These are phyloP conservation scores for Pseudonectria buxi DNA, from an alignment of 2,329 filamentous ascomycete genomes.

Conservation along the genomic window DNA sequence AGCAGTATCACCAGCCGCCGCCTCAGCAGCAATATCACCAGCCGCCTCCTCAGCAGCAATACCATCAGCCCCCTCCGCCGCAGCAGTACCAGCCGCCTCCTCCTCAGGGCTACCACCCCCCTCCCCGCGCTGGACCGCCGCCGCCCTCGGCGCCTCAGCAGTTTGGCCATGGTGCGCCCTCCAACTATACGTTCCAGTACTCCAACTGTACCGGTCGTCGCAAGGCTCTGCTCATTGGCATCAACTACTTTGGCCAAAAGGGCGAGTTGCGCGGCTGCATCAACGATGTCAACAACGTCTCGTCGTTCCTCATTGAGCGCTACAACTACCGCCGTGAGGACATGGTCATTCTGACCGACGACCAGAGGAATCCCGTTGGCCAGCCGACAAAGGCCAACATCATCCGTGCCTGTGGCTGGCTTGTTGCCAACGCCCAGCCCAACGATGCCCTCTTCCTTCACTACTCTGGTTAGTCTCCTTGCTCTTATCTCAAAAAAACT, in stretches of 20 bases:
- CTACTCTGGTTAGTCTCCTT: slow-evolving; percentile 51
- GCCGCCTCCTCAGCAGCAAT: too few relatives aligned
- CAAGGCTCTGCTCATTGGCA: slow-evolving; percentile 70
- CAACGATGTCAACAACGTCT: slow-evolving; percentile 75
- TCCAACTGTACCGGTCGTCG: slow-evolving; percentile 66
- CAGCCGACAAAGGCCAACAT: slow-evolving; percentile 73
- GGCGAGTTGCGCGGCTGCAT: slow-evolving; percentile 71
- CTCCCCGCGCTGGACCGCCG: slow-evolving; percentile 28
- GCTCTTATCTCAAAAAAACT: background rate
- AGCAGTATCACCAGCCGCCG: too few relatives aligned
- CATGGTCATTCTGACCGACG: slow-evolving; percentile 73
- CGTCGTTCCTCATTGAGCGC: slow-evolving; percentile 58
- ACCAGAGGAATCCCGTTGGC: slow-evolving; percentile 62
- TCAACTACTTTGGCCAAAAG: slow-evolving; percentile 72
- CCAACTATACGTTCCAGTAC: slow-evolving; percentile 67
- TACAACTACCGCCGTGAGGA: slow-evolving; percentile 70
- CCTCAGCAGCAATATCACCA: too few relatives aligned
- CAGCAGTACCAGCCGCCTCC: too few relatives aligned
- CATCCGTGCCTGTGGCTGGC: slow-evolving; percentile 67
- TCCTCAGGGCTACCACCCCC: too few relatives aligned
- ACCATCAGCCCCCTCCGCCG: too few relatives aligned
- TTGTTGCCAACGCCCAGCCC: slow-evolving; percentile 62
- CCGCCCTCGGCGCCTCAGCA: slow-evolving; percentile 46
- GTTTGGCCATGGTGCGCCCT: slow-evolving; percentile 62
- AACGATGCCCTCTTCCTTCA: slow-evolving; percentile 75